phyloP scores from a whole-genome alignment of 2,329 filamentous ascomycete species.

The Aspergillus arachidicola region DNA sequence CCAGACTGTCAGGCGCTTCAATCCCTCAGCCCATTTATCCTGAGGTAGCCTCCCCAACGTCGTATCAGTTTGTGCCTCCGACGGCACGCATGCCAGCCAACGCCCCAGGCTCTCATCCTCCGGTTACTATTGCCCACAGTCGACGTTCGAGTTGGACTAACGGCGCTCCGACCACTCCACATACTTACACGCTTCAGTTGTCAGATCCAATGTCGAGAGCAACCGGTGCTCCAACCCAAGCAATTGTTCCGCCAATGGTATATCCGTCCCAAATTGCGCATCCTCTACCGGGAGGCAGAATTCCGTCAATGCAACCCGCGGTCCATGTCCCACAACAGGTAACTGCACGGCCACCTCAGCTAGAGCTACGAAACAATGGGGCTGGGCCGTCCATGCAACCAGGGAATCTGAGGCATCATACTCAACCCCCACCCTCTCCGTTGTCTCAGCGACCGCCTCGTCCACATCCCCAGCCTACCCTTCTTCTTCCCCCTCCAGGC shows the following conservation, averaged over 20 bases:
- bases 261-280: conserved; percentile 6
- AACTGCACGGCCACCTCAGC: neutral
- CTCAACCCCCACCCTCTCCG: neutral
- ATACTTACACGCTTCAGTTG: neutral
- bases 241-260: neutral
- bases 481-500: conserved; percentile 41
- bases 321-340: neutral
- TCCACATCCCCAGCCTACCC: neutral
- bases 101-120: neutral
- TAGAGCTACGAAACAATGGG: neutral
- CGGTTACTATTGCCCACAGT: neutral
- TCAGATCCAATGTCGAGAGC: neutral
- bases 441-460: neutral
- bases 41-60: neutral
- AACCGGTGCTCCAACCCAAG: neutral
- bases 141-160: neutral
- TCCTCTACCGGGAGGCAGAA: neutral
- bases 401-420: neutral
- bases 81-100: neutral
- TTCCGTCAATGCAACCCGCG: neutral
- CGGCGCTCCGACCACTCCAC: neutral
- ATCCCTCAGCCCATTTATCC: neutral
- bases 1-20: neutral
- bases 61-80: neutral
- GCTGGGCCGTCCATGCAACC: neutral